Conservation (phyloP, 805 yeast genomes). For the Yamadazyma kitorensis region DNA sequence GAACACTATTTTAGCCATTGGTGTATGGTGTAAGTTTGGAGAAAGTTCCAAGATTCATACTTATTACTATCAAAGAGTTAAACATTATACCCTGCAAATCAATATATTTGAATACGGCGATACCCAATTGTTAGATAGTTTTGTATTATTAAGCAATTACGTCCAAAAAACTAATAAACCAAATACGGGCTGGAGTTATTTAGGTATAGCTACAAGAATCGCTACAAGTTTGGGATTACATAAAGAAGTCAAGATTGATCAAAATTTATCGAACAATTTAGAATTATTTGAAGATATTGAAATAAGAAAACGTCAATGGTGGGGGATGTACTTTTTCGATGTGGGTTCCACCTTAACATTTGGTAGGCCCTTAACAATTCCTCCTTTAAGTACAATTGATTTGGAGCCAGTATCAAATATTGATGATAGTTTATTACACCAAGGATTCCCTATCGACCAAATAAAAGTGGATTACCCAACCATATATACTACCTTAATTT, state of each 20-base stretch:
- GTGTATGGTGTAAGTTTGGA: conserved; percentile 21
- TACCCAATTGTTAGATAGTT: conserved; percentile 18
- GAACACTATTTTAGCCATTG: conserved; percentile 18
- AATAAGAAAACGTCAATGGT: conserved; percentile 19
- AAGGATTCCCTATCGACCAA: conserved; percentile 12
- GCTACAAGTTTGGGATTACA: conserved; percentile 21
- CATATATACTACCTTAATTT: conserved; percentile 18
- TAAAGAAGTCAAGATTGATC: conserved; percentile 17
- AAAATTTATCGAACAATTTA: conserved; percentile 4
- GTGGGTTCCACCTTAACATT: conserved; percentile 20
- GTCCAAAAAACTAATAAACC: conserved; percentile 19
- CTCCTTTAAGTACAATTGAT: conserved; percentile 19
- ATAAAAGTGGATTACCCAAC: conserved; percentile 17
- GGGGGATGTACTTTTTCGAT: conserved; percentile 22
- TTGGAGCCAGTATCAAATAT: conserved; percentile 17
- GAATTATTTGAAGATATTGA: conserved; percentile 18
- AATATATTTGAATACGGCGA: conserved; percentile 20
- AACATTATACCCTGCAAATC: conserved; percentile 12
- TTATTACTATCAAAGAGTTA: conserved; percentile 17
- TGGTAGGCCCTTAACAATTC: conserved; percentile 20
- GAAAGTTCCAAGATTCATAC: conserved; percentile 17
- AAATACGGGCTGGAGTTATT: conserved; percentile 19
- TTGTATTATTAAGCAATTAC: conserved; percentile 18
- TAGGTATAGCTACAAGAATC: conserved; percentile 18
- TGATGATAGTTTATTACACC: conserved; percentile 15